phyloP scores from a whole-genome alignment of 2,329 filamentous ascomycete species.

The Phoma herbarum region DNA sequence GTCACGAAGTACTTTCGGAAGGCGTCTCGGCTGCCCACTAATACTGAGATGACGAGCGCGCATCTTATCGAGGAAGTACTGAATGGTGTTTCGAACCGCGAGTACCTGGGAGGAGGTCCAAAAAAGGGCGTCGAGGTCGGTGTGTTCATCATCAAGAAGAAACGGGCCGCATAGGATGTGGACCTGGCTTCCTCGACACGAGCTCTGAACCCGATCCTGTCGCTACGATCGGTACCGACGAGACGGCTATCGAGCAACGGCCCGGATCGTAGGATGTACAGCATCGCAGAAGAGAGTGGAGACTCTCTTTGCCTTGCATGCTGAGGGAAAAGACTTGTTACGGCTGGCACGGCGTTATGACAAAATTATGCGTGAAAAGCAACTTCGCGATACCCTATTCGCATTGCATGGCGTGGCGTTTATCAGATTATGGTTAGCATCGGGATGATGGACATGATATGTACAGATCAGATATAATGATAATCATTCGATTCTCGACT shows the following conservation, averaged over 20 bases:
- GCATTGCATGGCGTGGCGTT: constrained; percentile 25
- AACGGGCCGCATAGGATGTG: constrained; percentile 18
- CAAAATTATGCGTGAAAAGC: constrained; percentile 20
- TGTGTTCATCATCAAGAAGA: constrained; percentile 56
- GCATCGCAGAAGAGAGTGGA: neutral
- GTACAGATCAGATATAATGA: constrained; percentile 10
- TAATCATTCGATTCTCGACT: constrained; percentile 5
- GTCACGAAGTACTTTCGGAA: constrained; percentile 57
- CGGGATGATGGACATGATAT: constrained; percentile 1
- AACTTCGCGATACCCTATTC: constrained; percentile 23
- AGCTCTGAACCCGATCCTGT: neutral
- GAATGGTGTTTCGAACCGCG: constrained; percentile 64
- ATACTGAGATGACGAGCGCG: constrained; percentile 60
- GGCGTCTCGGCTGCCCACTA: constrained; percentile 53
- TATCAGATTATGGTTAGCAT: constrained; percentile 9
- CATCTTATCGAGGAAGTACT: constrained; percentile 67
- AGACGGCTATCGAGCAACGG: neutral
- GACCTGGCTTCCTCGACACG: constrained; percentile 3
- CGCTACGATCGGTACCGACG: neutral
- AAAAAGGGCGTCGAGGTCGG: constrained; percentile 58
- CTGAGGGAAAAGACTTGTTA: constrained; percentile 4
- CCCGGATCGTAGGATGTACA: neutral
- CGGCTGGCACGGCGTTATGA: constrained; percentile 15
- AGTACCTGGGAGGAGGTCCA: constrained; percentile 56
- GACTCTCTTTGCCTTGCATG: neutral